These are phyloP conservation scores for Haplosporangium sp. DNA, from an alignment of 371 early-diverging fungal species.

Conservation along the genomic window DNA sequence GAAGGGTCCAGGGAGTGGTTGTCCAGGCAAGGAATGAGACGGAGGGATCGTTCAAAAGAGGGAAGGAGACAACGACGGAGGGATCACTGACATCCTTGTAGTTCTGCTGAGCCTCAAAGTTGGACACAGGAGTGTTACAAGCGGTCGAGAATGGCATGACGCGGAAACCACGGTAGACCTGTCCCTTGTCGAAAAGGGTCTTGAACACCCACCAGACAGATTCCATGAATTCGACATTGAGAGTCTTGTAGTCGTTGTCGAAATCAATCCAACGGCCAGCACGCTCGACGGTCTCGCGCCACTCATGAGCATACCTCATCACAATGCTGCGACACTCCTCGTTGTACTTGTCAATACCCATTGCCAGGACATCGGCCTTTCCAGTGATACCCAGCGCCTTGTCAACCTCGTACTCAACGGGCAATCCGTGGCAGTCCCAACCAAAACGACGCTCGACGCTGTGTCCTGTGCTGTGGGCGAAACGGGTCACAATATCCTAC, in stretches of 20 bases:
- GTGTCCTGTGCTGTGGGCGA: conserved; percentile 97
- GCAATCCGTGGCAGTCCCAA: conserved; percentile 99
- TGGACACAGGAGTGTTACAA: conserved; percentile 97
- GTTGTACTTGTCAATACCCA: conserved; percentile 99
- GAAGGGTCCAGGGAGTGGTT: conserved; percentile 99
- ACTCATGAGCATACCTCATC: conserved; percentile 97
- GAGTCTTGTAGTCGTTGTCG: conserved; percentile 99
- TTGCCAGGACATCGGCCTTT: conserved; percentile 91
- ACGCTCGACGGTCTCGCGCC: conserved; percentile 97
- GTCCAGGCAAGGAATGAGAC: conserved; percentile 98
- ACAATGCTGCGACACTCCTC: conserved; percentile 99
- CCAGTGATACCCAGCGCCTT: conserved; percentile 96
- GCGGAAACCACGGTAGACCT: conserved; percentile 97
- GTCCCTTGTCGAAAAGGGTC: conserved; percentile 95
- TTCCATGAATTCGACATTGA: conserved; percentile 98
- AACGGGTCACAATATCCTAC: conserved; percentile 98
- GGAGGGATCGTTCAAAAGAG: conserved; percentile 83
- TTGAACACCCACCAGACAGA: conserved; percentile 99
- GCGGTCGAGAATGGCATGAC: conserved; percentile 99
- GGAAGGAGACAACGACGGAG: conserved; percentile 97
- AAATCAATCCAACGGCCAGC: conserved; percentile 99
- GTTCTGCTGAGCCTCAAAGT: conserved; percentile 99
- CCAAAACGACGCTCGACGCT: conserved; percentile 99
- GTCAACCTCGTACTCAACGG: conserved; percentile 99
- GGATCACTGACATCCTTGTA: conserved; percentile 99